phyloP scores from a whole-genome alignment of 805 yeast species.

The Lipomyces oligophaga region DNA sequence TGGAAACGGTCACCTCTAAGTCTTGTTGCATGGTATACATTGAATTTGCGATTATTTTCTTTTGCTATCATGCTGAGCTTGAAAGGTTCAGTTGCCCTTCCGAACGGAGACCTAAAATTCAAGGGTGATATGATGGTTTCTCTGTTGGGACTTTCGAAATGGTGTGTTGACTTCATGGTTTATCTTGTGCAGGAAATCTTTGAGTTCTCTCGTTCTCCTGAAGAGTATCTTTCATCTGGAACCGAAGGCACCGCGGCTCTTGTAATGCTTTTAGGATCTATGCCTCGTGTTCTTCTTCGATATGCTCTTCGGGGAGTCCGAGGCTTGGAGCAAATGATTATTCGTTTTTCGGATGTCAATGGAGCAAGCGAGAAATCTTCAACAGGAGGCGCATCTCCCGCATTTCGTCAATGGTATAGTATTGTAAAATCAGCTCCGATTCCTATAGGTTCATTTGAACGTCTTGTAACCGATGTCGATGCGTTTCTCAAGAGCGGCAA shows the following conservation, averaged over 20 bases:
- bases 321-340: conserved; percentile 37
- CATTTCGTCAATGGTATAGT: conserved; percentile 34
- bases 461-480: conserved; percentile 41
- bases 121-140: conserved; percentile 33
- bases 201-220: conserved; percentile 20
- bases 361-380: no score
- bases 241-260: conserved; percentile 33
- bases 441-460: conserved; percentile 37
- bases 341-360: no score
- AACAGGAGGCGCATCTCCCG: conserved; percentile 30
- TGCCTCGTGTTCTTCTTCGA: conserved; percentile 38
- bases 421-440: conserved; percentile 35
- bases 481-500: conserved; percentile 35
- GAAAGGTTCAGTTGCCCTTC: conserved; percentile 46
- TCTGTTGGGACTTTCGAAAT: conserved; percentile 70
- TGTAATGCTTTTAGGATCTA: conserved; percentile 37
- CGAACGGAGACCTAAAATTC: conserved; percentile 43
- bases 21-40: conserved; percentile 55
- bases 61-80: conserved; percentile 68
- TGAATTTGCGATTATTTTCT: conserved; percentile 67
- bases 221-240: conserved; percentile 33
- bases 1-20: conserved; percentile 46
- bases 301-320: conserved; percentile 40
- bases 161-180: conserved; percentile 78
- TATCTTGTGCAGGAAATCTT: conserved; percentile 65